Base-by-base conservation (phyloP, 176 grass and related monocot genomes). In the Aegilops tauschii region DNA sequence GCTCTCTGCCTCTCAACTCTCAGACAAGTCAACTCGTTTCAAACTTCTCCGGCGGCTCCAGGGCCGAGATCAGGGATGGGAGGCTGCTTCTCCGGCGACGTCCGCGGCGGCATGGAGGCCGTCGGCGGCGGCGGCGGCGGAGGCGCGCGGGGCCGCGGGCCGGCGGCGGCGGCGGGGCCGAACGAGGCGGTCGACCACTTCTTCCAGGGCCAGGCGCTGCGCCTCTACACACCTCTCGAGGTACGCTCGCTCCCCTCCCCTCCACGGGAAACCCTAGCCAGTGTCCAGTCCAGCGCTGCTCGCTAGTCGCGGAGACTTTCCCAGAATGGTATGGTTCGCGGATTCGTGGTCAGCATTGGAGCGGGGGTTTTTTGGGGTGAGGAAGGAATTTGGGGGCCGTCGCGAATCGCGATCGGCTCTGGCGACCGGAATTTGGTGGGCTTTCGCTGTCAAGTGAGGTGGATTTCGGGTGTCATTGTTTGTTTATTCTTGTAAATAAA, bases 161-260 rank as follows among this genome's bases (percentile, higher is more conserved):
- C 39, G 85, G 21, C 3, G 90, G 84, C 21, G 2, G 84, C 17
- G 36, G 58, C 73, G 13, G 7, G 66, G 13, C 5, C 12, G 10
- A 94, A 91, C 86, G 93, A 90, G n/a, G 93, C 90, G 2, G 90
- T 98, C 2, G 90, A 90, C 73, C 47, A 91, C 63, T 93, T 96
- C 86, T 89, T 98, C 82, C 85, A 93, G 61, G 20, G 87, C 40
- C 82, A 80, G 27, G 96, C 90, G 32, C 86, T 96, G 23, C 93
- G 94, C 20, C 92, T 98, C 75, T 91, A 91, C 88, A 83, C 89
- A 47, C 87, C 94, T 4, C 69, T 98, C 85, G 97, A 98, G 97
- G 97, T 96, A 61, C 61, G 40, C 9, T 29, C 42, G 10, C 65
- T 73, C 64, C 69, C 50, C 16, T 70, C 68, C 68, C 21, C 36